Evolutionary conservation across 352 stramenopile species (phyloP).

Genomic region (Phytophthora fragariae): DNA sequence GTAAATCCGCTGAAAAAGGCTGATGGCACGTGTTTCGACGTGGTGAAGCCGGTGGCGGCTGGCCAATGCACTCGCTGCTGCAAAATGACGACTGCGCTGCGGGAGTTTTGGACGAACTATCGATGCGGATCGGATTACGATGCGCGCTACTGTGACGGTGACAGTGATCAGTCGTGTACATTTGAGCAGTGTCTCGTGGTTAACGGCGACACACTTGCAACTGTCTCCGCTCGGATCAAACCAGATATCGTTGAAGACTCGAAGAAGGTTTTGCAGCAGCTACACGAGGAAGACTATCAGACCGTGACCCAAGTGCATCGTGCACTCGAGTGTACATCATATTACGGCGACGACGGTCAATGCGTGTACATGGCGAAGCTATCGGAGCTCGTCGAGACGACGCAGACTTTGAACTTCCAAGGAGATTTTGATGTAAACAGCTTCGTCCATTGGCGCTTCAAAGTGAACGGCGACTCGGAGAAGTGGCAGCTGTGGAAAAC

Average conservation of each 20-base stretch:
- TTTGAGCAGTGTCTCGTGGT: constrained; percentile 63
- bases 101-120: constrained; percentile 71
- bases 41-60: constrained; percentile 33
- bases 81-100: constrained; percentile 49
- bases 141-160: constrained; percentile 45
- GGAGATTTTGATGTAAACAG: constrained; percentile 24
- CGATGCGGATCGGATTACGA: constrained; percentile 61
- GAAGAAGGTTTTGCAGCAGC: constrained; percentile 43
- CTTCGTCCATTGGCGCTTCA: constrained; percentile 75
- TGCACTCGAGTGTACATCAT: constrained; percentile 54
- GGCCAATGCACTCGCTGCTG: constrained; percentile 57
- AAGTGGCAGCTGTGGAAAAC: constrained; percentile 63
- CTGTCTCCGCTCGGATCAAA: constrained; percentile 43
- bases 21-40: constrained; percentile 24
- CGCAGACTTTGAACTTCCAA: constrained; percentile 31
- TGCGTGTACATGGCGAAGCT: constrained; percentile 50
- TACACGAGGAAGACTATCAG: constrained; percentile 50
- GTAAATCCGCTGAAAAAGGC: constrained; percentile 49
- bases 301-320: constrained; percentile 66
- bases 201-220: constrained; percentile 54
- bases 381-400: constrained; percentile 45
- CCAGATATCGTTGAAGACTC: constrained; percentile 37
- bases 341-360: constrained; percentile 35
- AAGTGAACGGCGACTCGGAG: constrained; percentile 44
- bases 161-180: constrained; percentile 33